Evolutionary conservation across 306 rosid genomes (phyloP), one percentile per base, ranked within the genome.

Genomic region (Cucurbita maxima): DNA sequence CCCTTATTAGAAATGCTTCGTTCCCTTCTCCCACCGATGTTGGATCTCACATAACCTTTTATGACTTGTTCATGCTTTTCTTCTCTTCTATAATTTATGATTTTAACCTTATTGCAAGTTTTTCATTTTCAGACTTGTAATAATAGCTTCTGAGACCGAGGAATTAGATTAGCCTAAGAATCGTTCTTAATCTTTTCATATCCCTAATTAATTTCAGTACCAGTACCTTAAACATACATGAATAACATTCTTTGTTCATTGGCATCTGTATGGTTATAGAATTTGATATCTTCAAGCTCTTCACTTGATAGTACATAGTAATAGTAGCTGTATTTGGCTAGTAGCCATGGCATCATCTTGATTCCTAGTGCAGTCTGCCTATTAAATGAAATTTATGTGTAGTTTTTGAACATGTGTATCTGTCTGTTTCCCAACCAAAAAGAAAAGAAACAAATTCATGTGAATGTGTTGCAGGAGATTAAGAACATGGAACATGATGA

Each of bases 401-500:
- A 60, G 20, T 60, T 60, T 15, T 15, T 37, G 0, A 34, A 34
- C 66, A 36, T 34, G 66, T 60, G 45, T 36, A 59, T 59, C 44
- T 30, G 66, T 36, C 67, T 60, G 48, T 61, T 61, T 61, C 69
- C 47, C 48, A 9, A 13, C 25, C 69, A 16, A 16, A 62, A 38
- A 37, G 69, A 62, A 61, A n/a, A 62, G 15, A 62, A 62, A 62
- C 47, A 38, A 38, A 37, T 38, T 62, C 50, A 62, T 40, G 75
- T 48, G 59, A 53, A 34, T 72, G 57, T 52, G 48, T 52, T 79
- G 58, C 89, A 89, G 97, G 82, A 73, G 82, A 86, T 82, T 79
- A 83, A 75, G 50, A 79, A 80, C 64, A 91, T 91, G 97, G 97
- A 91, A 81, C 96, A 91, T 60, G 97, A 89, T 64, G 85, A 89